These are phyloP conservation scores for Stenocarpella maydis DNA, from an alignment of 2,329 filamentous ascomycete species.

Conservation along the genomic window DNA sequence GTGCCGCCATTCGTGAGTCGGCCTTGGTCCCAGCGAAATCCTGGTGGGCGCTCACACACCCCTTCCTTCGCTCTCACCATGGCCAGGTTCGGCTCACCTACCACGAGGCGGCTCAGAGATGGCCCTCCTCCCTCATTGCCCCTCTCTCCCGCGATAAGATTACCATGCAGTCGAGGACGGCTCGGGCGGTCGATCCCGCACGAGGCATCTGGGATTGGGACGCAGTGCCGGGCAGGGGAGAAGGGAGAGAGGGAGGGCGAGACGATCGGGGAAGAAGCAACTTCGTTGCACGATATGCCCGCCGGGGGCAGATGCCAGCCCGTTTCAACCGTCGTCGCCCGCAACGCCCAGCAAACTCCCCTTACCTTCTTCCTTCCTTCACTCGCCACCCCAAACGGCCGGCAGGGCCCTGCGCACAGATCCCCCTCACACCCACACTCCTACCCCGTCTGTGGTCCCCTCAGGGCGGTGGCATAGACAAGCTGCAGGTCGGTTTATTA, in stretches of 20 bases:
- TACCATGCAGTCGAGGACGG: conserved; percentile 8
- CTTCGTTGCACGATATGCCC: not conserved
- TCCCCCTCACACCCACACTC: not conserved
- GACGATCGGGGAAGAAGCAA: conserved; percentile 10
- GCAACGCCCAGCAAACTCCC: not conserved
- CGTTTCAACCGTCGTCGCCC: not conserved
- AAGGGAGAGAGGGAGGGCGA: not conserved
- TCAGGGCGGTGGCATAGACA: conserved; percentile 7
- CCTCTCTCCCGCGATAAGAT: conserved; percentile 8
- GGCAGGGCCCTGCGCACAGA: conserved; percentile 17
- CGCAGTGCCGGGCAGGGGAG: not conserved
- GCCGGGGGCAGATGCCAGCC: not conserved
- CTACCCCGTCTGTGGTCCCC: not conserved
- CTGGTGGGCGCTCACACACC: not conserved
- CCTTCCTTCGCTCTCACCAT: not conserved
- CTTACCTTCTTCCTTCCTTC: conserved; percentile 4
- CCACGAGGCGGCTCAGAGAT: no score
- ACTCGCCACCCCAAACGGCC: not conserved
- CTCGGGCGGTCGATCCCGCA: conserved; percentile 5
- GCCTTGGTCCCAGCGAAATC: conserved; percentile 17
- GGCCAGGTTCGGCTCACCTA: not conserved
- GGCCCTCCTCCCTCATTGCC: no score
- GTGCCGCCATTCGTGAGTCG: not conserved
- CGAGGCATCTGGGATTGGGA: conserved; percentile 5
- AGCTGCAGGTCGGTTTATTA: not conserved